phyloP scores from a whole-genome alignment of 202 grass and related monocot species.

The Dendrocalamus latiflorus region DNA sequence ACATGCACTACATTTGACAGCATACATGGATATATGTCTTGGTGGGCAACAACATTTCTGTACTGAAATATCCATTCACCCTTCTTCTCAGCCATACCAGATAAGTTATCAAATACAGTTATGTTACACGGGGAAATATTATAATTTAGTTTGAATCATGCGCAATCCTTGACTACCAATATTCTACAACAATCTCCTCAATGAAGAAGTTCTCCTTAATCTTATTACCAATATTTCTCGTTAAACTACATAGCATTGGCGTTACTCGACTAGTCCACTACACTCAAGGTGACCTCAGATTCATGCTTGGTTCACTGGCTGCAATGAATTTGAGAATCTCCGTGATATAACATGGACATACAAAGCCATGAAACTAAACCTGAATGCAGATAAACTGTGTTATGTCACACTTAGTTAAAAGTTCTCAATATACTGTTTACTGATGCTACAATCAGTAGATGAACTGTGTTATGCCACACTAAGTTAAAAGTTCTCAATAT shows the following conservation, averaged over 20 bases:
- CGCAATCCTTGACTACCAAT: neutral
- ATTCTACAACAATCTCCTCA: neutral
- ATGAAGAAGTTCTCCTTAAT: neutral
- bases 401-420: too few relatives aligned
- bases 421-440: too few relatives aligned
- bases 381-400: neutral
- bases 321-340: neutral
- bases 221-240: neutral
- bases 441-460: too few relatives aligned
- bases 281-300: neutral
- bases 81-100: neutral
- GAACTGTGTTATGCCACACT: too few relatives aligned
- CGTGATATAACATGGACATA: too few relatives aligned
- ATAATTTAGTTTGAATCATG: too few relatives aligned
- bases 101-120: neutral
- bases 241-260: neutral
- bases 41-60: neutral
- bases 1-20: neutral
- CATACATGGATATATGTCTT: neutral
- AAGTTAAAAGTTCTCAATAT: too few relatives aligned
- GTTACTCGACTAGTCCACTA: neutral
- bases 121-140: neutral
- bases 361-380: too few relatives aligned
- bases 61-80: neutral
- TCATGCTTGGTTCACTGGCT: neutral